A percentile compares a stretch with the other conserved stretches of the same genome.
phyloP scores from a whole-genome alignment of 2,329 filamentous ascomycete genomes.

The Aureobasidium sp. region DNA sequence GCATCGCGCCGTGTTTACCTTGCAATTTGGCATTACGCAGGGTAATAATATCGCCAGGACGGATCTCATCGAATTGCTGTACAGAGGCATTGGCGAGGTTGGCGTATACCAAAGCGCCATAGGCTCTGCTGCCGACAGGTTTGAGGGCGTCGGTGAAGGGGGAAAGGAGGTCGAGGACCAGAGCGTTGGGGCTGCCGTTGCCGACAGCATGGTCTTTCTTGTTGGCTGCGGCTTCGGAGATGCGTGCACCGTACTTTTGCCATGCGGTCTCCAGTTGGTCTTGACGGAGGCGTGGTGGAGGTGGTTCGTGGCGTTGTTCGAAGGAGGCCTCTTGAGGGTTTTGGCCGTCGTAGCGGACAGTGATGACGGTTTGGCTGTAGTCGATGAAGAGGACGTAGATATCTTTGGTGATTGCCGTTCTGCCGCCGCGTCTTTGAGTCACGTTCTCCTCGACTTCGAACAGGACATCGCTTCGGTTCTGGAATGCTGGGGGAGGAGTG shows the following conservation, averaged over 20 bases:
- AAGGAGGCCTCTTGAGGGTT: constrained; percentile 65
- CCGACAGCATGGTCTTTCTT: constrained; percentile 76
- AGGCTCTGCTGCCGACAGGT: constrained; percentile 81
- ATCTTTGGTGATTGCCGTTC: constrained; percentile 65
- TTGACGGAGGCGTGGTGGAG: constrained; percentile 73
- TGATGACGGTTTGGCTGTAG: constrained; percentile 90
- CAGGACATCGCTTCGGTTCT: constrained; percentile 73
- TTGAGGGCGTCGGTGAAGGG: constrained; percentile 64
- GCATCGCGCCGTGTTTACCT: constrained; percentile 90
- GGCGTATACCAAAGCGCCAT: constrained; percentile 85
- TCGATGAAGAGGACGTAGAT: constrained; percentile 88
- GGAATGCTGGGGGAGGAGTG: constrained; percentile 69
- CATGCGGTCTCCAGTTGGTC: constrained; percentile 89
- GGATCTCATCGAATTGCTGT: constrained; percentile 84
- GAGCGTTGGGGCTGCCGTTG: constrained; percentile 69
- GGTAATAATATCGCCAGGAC: constrained; percentile 83
- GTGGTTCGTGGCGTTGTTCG: constrained; percentile 79
- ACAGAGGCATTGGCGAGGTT: constrained; percentile 93
- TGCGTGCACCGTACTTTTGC: constrained; percentile 67
- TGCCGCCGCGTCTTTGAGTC: constrained; percentile 59
- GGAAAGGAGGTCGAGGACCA: constrained; percentile 68
- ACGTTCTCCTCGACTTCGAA: constrained; percentile 74
- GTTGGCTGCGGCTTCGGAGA: constrained; percentile 59
- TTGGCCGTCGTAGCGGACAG: constrained; percentile 66
- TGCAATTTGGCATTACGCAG: constrained; percentile 92